Evolutionary conservation across 2,329 filamentous ascomycete genomes (phyloP), one percentile per base, ranked within the genome.

Genomic region (Verticillium isaacii): DNA sequence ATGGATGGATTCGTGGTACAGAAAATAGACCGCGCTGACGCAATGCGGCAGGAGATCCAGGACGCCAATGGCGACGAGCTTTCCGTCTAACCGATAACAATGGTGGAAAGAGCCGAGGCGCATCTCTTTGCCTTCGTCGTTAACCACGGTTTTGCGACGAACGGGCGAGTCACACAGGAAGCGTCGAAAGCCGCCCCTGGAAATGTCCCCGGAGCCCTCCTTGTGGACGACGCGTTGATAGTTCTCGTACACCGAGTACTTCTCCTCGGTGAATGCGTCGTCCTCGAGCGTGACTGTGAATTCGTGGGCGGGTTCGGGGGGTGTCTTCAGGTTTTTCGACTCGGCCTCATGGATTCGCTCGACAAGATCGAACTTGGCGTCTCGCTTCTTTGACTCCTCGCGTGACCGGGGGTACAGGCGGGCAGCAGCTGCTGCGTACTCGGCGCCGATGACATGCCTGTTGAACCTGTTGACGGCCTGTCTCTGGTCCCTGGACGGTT

Each of bases 11-110:
- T 89, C 86, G 69, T 93, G 85, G 70, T 95, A 95, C 64, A 95
- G 76, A 71, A 95, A 92, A 75, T 95, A 95, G 12, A 95, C 91
- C 5, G 89, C 89, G 68, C 90, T 93, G 58, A 95, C 89, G 66
- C 86, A 88, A 62, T 91, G 80, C 0, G 91, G 91, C 1, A 95
- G 78, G 9, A 95, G 79, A 70, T 95, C 91, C 5, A 95, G 77
- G 1, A 95, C 89, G 0, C 88, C 88, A 65, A 95, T 83, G 2
- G 91, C 91, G 29, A 94, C 85, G 15, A 95, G 79, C 58, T 85
- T 81, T 25, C 90, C 91, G 69, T 95, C 89, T 2, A 95, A 78
- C 34, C 91, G 83, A 71, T 93, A 94, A 75, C 90, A 93, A 71
- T 94, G 91, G 68, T 95, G 91, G 68, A 86, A 94, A 1, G 90